Base-by-base conservation (phyloP, 371 early-diverging fungal genomes). In the Mortierella sp. region DNA sequence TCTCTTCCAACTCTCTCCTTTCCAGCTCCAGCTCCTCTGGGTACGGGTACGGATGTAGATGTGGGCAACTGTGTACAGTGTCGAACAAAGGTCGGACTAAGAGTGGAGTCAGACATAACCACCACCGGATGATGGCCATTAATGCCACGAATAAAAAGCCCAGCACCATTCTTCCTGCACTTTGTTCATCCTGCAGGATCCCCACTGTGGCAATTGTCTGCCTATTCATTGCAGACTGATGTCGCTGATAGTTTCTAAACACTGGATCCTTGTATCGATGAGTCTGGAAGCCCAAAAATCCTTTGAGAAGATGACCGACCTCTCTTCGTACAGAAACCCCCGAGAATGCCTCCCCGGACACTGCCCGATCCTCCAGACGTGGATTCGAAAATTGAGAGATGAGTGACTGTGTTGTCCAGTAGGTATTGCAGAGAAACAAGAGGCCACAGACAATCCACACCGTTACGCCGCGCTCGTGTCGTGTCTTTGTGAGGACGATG, bases 381-480 rank as follows among this genome's bases (percentile, higher is more conserved):
- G 68, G 58, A 0, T 32, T 28, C 0, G 68, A 48, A 48, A 73
- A 73, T 6, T 68, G 60, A 24, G 62, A 46, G 19, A 73, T 59
- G 11, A 73, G 19, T 6, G 55, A 46, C 14, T 73, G 68, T 27
- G 68, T 66, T 26, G 75, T 73, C 75, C 75, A 73, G 15, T 73
- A 73, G 2, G 75, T 73, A 23, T 73, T 73, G 52, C 62, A 64
- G 24, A 73, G 51, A 54, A 73, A 68, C 43, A 73, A 58, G 48
- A 73, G 62, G 3, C 64, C 75, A 34, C 75, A 73, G 3, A 50
- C 64, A 14, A 73, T 59, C 75, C 75, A 73, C 11, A 73, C 75
- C 2, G 68, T 64, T 8, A 63, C 75, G 24, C 75, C 75, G 26
- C 75, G 75, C 42, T 73, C 68, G 21, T 32, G 63, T 4, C 75